phyloP scores from a whole-genome alignment of 129 eudicot species.

The Flaveria linearis region DNA sequence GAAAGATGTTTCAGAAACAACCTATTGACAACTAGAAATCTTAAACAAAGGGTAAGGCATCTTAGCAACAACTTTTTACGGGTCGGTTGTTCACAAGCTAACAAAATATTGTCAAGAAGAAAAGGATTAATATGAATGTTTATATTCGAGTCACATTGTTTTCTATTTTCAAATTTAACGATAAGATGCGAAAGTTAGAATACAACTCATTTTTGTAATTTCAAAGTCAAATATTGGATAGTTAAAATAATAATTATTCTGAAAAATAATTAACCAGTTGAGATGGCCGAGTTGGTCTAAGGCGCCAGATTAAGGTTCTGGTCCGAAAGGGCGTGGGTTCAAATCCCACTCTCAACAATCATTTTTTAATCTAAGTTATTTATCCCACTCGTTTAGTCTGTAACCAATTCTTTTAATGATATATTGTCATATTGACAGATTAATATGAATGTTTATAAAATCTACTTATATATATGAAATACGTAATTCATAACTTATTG shows the following conservation, averaged over 20 bases:
- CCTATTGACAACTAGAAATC: slow-evolving; percentile 30
- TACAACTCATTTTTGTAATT: too few relatives aligned
- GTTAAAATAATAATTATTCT: neutral
- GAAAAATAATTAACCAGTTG: slow-evolving; percentile 14
- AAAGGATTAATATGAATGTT: too few relatives aligned
- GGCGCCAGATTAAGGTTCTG: slow-evolving; percentile 93
- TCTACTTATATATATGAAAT: too few relatives aligned
- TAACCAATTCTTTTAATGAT: too few relatives aligned
- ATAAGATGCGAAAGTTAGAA: too few relatives aligned
- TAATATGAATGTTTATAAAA: too few relatives aligned
- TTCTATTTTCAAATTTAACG: neutral
- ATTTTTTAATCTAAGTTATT: too few relatives aligned
- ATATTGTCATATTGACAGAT: too few relatives aligned
- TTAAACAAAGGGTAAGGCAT: slow-evolving; percentile 33
- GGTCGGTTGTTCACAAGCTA: slow-evolving; percentile 21
- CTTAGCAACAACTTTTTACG: slow-evolving; percentile 10
- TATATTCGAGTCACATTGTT: neutral
- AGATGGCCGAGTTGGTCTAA: slow-evolving; percentile 87
- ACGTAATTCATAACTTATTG: too few relatives aligned
- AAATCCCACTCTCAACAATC: slow-evolving; percentile 67
- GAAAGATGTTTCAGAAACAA: slow-evolving; percentile 18
- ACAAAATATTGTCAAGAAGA: neutral
- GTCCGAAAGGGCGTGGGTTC: slow-evolving; percentile 94
- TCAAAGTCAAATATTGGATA: too few relatives aligned
- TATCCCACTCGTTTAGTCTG: neutral